These are phyloP conservation scores for Apiospora phragmitis DNA, from an alignment of 2,329 filamentous ascomycete species.

Conservation along the genomic window DNA sequence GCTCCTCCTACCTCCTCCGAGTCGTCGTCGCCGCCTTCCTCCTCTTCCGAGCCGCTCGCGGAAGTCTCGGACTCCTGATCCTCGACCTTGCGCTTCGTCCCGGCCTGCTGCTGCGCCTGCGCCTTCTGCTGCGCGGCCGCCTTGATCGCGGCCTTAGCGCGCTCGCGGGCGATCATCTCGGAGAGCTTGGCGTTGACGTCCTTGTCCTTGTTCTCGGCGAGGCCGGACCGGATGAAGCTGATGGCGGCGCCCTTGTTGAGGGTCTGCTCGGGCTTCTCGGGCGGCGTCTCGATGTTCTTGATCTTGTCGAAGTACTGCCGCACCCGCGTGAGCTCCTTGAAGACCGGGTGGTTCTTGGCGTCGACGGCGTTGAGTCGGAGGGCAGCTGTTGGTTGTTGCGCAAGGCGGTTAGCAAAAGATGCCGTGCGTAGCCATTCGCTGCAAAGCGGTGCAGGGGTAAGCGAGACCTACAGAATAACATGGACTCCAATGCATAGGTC, in stretches of 20 bases:
- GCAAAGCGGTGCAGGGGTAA: not conserved
- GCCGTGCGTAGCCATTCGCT: constrained; percentile 13
- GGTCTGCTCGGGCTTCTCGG: constrained; percentile 50
- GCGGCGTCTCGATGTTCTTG: constrained; percentile 68
- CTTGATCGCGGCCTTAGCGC: constrained; percentile 52
- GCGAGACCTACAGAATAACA: constrained; percentile 71
- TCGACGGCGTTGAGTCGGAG: constrained; percentile 78
- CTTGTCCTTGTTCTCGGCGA: constrained; percentile 58
- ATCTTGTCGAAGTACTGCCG: constrained; percentile 94
- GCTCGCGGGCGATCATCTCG: constrained; percentile 58
- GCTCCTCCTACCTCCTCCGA: not conserved
- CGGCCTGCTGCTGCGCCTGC: constrained; percentile 38
- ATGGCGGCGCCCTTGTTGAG: constrained; percentile 77
- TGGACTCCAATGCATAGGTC: constrained; percentile 86
- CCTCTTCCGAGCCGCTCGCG: constrained; percentile 3
- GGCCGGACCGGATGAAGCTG: constrained; percentile 78
- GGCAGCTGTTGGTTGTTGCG: constrained; percentile 48
- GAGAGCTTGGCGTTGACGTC: constrained; percentile 51
- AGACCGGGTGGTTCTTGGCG: constrained; percentile 82
- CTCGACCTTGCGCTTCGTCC: constrained; percentile 31
- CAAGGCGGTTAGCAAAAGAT: not conserved
- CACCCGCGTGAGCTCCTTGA: constrained; percentile 80
- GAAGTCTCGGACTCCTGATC: constrained; percentile 37
- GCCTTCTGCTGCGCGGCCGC: constrained; percentile 19
- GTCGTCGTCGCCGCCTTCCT: not conserved